These are phyloP conservation scores for Picea engelmannii DNA, from an alignment of 83 land plant species.

Conservation along the genomic window DNA sequence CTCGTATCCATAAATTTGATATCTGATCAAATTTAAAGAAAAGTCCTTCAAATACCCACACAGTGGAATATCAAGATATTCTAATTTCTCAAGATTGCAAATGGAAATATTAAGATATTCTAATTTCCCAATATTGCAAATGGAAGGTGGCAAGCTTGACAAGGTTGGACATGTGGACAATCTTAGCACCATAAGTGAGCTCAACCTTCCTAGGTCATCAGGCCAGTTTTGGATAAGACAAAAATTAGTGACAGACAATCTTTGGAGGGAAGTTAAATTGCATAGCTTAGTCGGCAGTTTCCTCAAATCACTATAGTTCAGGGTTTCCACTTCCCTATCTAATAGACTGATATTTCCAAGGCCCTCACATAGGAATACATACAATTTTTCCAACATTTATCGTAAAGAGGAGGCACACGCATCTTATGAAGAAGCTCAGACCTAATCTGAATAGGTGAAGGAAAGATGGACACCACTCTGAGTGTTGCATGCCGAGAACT, in stretches of 20 bases:
- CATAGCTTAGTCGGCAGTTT: slow-evolving; percentile 20
- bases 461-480: too few relatives aligned
- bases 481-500: too few relatives aligned
- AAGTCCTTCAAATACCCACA: too few relatives aligned
- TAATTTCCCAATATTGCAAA: slow-evolving; percentile 30
- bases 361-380: slow-evolving; percentile 50
- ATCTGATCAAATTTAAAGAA: too few relatives aligned
- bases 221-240: slow-evolving; percentile 44
- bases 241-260: slow-evolving; percentile 49
- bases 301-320: slow-evolving; percentile 15
- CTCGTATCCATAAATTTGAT: too few relatives aligned
- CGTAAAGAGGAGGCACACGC: too few relatives aligned
- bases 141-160: slow-evolving; percentile 38
- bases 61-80: too few relatives aligned
- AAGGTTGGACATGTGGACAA: slow-evolving; percentile 48
- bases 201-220: slow-evolving; percentile 36
- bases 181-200: slow-evolving; percentile 36
- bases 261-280: slow-evolving; percentile 35
- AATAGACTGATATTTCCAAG: not conserved
- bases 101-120: slow-evolving; percentile 64
- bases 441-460: too few relatives aligned
- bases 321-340: not conserved
- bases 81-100: too few relatives aligned
- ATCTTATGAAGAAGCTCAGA: too few relatives aligned
- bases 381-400: slow-evolving; percentile 25